Conservation (phyloP, 208 protist species). For the Giardia duodenalis region DNA sequence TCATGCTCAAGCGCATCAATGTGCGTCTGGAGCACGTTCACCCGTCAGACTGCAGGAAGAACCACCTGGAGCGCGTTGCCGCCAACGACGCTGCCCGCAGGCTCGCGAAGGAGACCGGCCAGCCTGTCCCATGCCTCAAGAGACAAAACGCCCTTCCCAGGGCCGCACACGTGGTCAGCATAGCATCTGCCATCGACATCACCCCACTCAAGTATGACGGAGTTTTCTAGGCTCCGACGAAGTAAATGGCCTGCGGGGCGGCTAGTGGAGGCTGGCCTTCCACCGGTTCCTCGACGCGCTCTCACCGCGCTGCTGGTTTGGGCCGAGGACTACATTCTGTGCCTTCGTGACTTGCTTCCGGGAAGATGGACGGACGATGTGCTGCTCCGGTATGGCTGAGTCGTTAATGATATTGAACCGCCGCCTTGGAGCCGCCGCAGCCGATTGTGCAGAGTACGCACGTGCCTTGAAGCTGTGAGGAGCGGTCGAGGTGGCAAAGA, state of each 20-base stretch:
- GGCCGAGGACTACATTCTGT: not conserved
- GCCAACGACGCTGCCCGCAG: not conserved
- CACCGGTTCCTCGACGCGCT: not conserved
- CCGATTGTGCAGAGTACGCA: not conserved
- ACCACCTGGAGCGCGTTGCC: constrained; percentile 58
- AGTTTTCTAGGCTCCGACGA: not conserved
- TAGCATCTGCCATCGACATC: not conserved
- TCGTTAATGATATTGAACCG: not conserved
- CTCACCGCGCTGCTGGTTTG: not conserved
- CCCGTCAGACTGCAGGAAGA: constrained; percentile 57
- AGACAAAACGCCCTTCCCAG: not conserved
- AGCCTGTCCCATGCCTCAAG: not conserved
- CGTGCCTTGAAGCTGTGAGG: not conserved
- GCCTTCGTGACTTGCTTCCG: constrained; percentile 1
- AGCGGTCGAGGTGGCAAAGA: not conserved
- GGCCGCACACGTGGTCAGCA: not conserved
- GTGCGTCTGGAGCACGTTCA: constrained; percentile 95
- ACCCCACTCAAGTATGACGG: not conserved
- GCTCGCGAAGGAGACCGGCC: not conserved
- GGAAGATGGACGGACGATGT: not conserved
- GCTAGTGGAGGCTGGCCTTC: not conserved
- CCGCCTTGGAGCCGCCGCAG: not conserved
- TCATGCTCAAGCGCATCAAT: constrained; percentile 95
- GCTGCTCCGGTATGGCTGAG: not conserved
- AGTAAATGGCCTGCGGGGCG: not conserved